These are phyloP conservation scores for Colletotrichum sojae DNA, from an alignment of 2,329 filamentous ascomycete genomes.

Conservation along the genomic window DNA sequence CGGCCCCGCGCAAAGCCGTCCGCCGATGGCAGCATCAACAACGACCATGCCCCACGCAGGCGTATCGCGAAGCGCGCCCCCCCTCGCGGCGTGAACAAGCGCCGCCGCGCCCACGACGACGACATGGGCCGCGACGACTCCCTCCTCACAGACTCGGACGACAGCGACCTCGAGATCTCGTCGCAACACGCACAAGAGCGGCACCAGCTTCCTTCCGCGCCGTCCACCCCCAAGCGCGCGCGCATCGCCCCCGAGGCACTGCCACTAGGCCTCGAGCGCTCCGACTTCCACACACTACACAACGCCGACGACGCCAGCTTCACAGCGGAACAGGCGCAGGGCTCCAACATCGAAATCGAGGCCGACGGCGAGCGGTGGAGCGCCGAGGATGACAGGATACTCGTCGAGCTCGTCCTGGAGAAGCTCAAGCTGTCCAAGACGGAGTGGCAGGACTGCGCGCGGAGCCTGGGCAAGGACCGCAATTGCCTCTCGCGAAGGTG, in stretches of 20 bases:
- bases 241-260: constrained; percentile 73
- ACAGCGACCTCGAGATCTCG: constrained; percentile 56
- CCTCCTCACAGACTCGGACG: constrained; percentile 46
- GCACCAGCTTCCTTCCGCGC: constrained; percentile 48
- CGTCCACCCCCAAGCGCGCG: constrained; percentile 71
- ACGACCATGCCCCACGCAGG: constrained; percentile 55
- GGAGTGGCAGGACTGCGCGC: constrained; percentile 78
- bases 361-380: constrained; percentile 69
- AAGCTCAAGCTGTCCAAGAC: constrained; percentile 75
- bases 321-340: constrained; percentile 41
- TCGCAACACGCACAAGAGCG: constrained; percentile 40
- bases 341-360: constrained; percentile 59
- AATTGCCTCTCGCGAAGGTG: constrained; percentile 71
- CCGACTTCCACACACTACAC: constrained; percentile 70
- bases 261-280: constrained; percentile 70
- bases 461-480: constrained; percentile 73
- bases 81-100: constrained; percentile 67
- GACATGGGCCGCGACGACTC: constrained; percentile 59
- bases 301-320: constrained; percentile 48
- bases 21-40: constrained; percentile 45
- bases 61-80: constrained; percentile 67
- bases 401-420: constrained; percentile 77
- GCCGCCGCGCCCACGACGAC: constrained; percentile 64
- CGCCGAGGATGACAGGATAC: constrained; percentile 73
- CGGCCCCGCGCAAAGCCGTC: constrained; percentile 59